Percentiles rank a stretch among this genome's conserved stretches.
These are phyloP conservation scores for Microbotryum intermedium DNA, from an alignment of 1,284 basidiomycete species.

Conservation along the genomic window DNA sequence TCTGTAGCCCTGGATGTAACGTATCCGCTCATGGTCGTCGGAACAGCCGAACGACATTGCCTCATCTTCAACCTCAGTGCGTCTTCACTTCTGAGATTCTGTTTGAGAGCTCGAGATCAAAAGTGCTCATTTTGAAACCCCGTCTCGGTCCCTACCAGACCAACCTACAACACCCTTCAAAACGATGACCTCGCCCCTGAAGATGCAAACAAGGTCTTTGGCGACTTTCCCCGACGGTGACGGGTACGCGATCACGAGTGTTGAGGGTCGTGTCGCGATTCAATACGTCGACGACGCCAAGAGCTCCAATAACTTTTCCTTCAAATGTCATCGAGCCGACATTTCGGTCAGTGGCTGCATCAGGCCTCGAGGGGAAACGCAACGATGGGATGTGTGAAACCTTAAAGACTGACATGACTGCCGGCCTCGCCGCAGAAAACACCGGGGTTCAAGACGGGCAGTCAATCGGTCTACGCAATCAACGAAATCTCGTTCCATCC, in stretches of 20 bases:
- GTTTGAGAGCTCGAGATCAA: too few relatives aligned
- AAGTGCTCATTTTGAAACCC: too few relatives aligned
- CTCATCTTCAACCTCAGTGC: conserved; percentile 71
- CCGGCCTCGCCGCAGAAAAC: conserved; percentile 11
- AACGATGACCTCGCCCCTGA: conserved; percentile 71
- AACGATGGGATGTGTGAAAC: too few relatives aligned
- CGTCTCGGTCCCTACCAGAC: too few relatives aligned
- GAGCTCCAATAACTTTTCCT: conserved; percentile 64
- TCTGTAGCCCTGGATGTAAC: conserved; percentile 52
- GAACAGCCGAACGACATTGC: conserved; percentile 85
- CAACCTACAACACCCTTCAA: conserved; percentile 69
- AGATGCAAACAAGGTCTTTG: conserved; percentile 86
- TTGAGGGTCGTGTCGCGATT: conserved; percentile 91
- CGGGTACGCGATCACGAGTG: conserved; percentile 82
- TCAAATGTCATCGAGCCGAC: conserved; percentile 50
- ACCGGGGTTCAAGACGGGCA: conserved; percentile 20
- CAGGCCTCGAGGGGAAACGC: too few relatives aligned
- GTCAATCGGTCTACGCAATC: conserved; percentile 73
- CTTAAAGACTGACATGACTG: too few relatives aligned
- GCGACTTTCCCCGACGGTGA: conserved; percentile 72
- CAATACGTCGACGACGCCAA: conserved; percentile 79
- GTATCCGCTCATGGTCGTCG: conserved; percentile 83
- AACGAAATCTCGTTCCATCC: conserved; percentile 85
- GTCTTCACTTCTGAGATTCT: too few relatives aligned
- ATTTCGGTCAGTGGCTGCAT: too few relatives aligned